Evolutionary conservation across 2,329 filamentous ascomycete species (phyloP), one percentile per base, ranked within the genome.

Genomic region (Alternaria sp.): DNA sequence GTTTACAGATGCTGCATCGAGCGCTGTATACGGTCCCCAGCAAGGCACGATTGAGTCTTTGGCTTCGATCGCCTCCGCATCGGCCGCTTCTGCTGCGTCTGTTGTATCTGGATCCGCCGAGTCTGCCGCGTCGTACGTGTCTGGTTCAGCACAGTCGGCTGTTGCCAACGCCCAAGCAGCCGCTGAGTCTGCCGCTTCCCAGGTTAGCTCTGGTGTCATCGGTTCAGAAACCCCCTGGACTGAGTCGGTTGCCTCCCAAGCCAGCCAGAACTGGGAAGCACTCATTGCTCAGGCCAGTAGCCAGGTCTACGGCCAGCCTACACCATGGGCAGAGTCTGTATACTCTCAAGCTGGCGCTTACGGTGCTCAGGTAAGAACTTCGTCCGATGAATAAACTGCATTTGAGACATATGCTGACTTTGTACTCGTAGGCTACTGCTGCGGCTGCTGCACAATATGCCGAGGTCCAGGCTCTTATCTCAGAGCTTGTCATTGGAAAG

Each of bases 401-500:
- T 45, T 17, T 21, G n/a, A 45, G 19, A 45, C 6, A 45, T 12
- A 7, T 19, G 4, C 19, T 45, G 12, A 45, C 43, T 45, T 45
- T 45, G 5, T 45, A 21, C 43, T 17, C n/a, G 36, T 17, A 40
- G 46, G 90, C 88, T 6, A 89, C 89, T 1, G 86, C 86, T 19
- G 85, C 85, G 44, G 87, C 87, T 1, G 83, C 83, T 6, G 84
- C 86, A 51, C 90, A 93, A 71, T 94, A 92, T 69, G 86, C 87
- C 6, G 88, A 88, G 25, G 86, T 96, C 6, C 89, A 90, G 75
- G 87, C 86, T 12, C 85, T 96, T 2, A 86, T 97, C 13, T 91
- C 90, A 2, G 93, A 96, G 78, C 83, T 96, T 1, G 84, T 97
- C 13, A 81, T 86, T 44, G 93, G 91, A 57, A 93, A 90, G 77